These are phyloP conservation scores for Aureobasidium sp. DNA, from an alignment of 2,329 filamentous ascomycete genomes.

Conservation along the genomic window DNA sequence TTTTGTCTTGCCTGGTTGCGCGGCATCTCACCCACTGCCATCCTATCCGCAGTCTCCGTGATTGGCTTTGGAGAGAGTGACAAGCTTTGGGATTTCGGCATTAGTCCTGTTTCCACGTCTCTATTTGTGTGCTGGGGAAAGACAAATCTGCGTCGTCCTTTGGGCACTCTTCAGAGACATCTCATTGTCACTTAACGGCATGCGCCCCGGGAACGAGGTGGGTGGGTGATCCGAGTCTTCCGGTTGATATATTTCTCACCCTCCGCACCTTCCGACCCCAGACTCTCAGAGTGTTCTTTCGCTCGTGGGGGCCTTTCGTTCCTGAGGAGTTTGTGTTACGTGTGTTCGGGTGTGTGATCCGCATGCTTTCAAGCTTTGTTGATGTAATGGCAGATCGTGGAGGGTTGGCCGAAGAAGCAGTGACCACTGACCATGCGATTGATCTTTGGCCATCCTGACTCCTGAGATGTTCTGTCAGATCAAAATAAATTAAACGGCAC, in stretches of 20 bases:
- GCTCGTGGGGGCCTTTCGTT: neutral
- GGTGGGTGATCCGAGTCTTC: neutral
- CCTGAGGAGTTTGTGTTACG: neutral
- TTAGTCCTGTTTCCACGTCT: neutral
- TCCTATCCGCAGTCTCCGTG: neutral
- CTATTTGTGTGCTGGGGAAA: neutral
- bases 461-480: neutral
- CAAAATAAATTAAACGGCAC: neutral
- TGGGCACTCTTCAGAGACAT: neutral
- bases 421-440: neutral
- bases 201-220: neutral
- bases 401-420: neutral
- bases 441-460: neutral
- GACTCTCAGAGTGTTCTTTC: neutral
- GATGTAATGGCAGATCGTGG: constrained; percentile 3
- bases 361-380: neutral
- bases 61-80: neutral
- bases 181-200: neutral
- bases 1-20: constrained; percentile 4
- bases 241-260: neutral
- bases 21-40: neutral
- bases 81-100: neutral
- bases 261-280: neutral
- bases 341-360: neutral
- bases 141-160: neutral